phyloP scores from a whole-genome alignment of 2,329 filamentous ascomycete species.

The Cadophora malorum region DNA sequence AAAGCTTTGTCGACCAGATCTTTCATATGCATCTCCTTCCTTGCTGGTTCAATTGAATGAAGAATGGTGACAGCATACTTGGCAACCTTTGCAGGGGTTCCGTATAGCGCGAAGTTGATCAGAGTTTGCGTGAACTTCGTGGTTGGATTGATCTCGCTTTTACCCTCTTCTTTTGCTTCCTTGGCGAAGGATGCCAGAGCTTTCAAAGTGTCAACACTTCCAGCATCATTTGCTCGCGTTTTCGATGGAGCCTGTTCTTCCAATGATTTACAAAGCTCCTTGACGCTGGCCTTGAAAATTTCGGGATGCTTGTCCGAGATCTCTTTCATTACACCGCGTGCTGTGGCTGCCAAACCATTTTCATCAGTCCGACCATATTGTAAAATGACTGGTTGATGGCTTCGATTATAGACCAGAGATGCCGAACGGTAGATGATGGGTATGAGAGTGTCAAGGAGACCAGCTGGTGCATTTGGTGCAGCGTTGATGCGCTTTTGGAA shows the following conservation, averaged over 20 bases:
- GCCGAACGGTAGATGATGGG: conserved; percentile 85
- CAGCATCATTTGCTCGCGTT: conserved; percentile 69
- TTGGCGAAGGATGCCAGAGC: conserved; percentile 91
- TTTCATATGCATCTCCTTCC: conserved; percentile 84
- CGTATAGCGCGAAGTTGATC: conserved; percentile 82
- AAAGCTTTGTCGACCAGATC: conserved; percentile 81
- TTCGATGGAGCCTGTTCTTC: conserved; percentile 79
- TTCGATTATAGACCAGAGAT: conserved; percentile 89
- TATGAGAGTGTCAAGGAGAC: conserved; percentile 78
- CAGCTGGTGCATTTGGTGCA: conserved; percentile 61
- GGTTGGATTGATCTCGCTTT: conserved; percentile 81
- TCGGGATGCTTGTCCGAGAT: conserved; percentile 90
- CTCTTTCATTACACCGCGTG: conserved; percentile 89
- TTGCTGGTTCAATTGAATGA: conserved; percentile 61
- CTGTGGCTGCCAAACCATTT: conserved; percentile 75
- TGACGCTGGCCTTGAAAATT: conserved; percentile 90
- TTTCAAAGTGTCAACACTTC: conserved; percentile 88
- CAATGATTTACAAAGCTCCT: conserved; percentile 87
- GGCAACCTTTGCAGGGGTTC: conserved; percentile 79
- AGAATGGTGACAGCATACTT: conserved; percentile 95
- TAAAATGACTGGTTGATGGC: conserved; percentile 90
- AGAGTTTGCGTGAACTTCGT: conserved; percentile 82
- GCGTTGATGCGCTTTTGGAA: conserved; percentile 80
- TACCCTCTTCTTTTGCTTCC: conserved; percentile 58
- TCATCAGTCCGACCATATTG: conserved; percentile 85